Evolutionary conservation across 2,329 filamentous ascomycete species (phyloP).

Genomic region (Gaeumannomyces tritici): DNA sequence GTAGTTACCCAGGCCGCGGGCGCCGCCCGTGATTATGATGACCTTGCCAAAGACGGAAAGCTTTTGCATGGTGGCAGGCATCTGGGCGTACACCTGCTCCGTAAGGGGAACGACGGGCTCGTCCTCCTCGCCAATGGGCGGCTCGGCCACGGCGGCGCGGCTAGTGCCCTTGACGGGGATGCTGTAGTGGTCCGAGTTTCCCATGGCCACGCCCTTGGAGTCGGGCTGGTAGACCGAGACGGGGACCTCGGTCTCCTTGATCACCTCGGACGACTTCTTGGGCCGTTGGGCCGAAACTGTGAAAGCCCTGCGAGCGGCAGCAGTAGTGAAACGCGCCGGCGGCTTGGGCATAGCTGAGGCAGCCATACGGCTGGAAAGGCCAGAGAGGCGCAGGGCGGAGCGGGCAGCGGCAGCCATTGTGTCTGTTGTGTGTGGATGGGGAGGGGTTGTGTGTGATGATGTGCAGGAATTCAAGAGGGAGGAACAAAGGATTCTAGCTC

Average conservation of each 20-base stretch:
- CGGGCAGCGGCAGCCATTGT: constrained; percentile 17
- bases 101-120: constrained; percentile 41
- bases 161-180: constrained; percentile 40
- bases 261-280: constrained; percentile 35
- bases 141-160: constrained; percentile 25
- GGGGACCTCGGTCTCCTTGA: constrained; percentile 47
- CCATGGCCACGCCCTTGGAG: constrained; percentile 30
- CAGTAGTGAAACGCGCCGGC: constrained; percentile 6
- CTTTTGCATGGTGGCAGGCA: constrained; percentile 58
- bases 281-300: constrained; percentile 23
- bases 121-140: constrained; percentile 26
- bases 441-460: background rate
- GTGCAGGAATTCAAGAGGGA: background rate
- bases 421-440: background rate
- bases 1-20: constrained; percentile 67
- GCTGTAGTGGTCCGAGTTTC: constrained; percentile 40
- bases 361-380: constrained; percentile 17
- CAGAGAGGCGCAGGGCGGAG: constrained; percentile 12
- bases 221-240: constrained; percentile 43
- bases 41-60: constrained; percentile 63
- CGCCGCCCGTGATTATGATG: constrained; percentile 64
- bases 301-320: constrained; percentile 20
- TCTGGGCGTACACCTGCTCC: constrained; percentile 40
- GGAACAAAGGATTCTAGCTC: background rate
- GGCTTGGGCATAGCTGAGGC: constrained; percentile 10